Percentiles rank a stretch among this genome's conserved stretches.
These are phyloP conservation scores for Saprolegnia diclina DNA, from an alignment of 352 stramenopile species.

Conservation along the genomic window DNA sequence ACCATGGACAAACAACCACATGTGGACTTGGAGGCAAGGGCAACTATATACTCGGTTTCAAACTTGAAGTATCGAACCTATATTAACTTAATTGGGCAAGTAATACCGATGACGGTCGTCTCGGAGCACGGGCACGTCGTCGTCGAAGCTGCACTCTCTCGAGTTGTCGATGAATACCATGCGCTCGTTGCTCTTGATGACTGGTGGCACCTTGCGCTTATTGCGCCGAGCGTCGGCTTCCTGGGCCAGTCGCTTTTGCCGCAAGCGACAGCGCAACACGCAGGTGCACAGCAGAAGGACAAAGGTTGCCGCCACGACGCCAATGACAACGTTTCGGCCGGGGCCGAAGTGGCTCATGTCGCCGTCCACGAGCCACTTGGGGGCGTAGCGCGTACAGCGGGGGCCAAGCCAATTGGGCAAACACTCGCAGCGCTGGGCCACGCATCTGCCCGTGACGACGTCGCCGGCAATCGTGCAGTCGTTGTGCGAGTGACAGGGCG, in stretches of 20 bases:
- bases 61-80: background rate
- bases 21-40: too few relatives aligned
- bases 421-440: slow-evolving; percentile 49
- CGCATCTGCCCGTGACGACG: slow-evolving; percentile 45
- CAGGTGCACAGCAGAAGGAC: background rate
- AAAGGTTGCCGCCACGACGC: background rate
- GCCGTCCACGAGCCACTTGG: background rate
- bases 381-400: slow-evolving; percentile 33
- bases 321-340: background rate
- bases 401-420: slow-evolving; percentile 47
- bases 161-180: background rate
- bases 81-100: background rate
- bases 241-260: background rate
- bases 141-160: background rate
- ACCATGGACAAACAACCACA: too few relatives aligned
- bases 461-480: slow-evolving; percentile 47
- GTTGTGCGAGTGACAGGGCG: slow-evolving; percentile 34
- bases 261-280: background rate
- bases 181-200: background rate
- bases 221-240: background rate
- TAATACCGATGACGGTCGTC: background rate
- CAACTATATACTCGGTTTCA: background rate
- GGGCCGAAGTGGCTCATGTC: background rate
- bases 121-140: background rate
- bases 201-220: background rate